These are phyloP conservation scores for Berberis thunbergii DNA, from an alignment of 164 flowering plant genomes.

Conservation along the genomic window DNA sequence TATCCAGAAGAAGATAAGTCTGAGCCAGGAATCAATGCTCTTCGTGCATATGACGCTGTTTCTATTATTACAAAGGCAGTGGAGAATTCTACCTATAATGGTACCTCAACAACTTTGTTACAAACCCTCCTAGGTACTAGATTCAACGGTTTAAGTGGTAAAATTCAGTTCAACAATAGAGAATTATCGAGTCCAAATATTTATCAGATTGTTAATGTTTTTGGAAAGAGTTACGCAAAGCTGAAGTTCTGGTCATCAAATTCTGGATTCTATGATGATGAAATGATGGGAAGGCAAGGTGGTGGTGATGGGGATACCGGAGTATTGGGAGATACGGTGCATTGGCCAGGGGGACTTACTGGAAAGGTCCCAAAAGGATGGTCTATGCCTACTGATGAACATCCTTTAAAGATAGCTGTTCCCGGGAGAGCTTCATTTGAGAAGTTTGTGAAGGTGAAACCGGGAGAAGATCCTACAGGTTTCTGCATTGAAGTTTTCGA, in stretches of 20 bases:
- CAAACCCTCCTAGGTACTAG: constrained; percentile 5
- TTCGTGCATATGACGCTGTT: constrained; percentile 20
- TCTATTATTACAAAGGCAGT: constrained; percentile 8
- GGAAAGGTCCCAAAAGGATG: constrained; percentile 34
- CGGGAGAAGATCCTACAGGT: constrained; percentile 19
- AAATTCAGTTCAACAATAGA: constrained; percentile 12
- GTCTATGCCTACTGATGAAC: constrained; percentile 30
- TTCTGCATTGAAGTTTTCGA: constrained; percentile 48
- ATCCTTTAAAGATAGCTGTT: constrained; percentile 37
- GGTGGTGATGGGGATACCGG: no score
- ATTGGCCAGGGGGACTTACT: constrained; percentile 19
- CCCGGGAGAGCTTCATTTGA: constrained; percentile 29
- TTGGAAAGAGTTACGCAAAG: constrained; percentile 12
- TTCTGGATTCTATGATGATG: constrained; percentile 8
- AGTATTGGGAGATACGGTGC: constrained; percentile 7
- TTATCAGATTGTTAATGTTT: constrained; percentile 13
- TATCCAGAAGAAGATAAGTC: constrained; percentile 16
- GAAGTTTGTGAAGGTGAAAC: constrained; percentile 36
- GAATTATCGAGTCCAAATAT: background rate
- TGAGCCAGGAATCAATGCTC: constrained; percentile 15
- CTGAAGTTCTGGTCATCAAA: constrained; percentile 16
- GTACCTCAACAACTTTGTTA: constrained; percentile 1
- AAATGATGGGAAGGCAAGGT: background rate
- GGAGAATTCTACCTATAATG: background rate
- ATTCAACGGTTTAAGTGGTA: constrained; percentile 16